Percentiles rank a stretch among this genome's conserved stretches.
Conservation (phyloP, 1,139 yeast species). For the Kodamaea derodonti region DNA sequence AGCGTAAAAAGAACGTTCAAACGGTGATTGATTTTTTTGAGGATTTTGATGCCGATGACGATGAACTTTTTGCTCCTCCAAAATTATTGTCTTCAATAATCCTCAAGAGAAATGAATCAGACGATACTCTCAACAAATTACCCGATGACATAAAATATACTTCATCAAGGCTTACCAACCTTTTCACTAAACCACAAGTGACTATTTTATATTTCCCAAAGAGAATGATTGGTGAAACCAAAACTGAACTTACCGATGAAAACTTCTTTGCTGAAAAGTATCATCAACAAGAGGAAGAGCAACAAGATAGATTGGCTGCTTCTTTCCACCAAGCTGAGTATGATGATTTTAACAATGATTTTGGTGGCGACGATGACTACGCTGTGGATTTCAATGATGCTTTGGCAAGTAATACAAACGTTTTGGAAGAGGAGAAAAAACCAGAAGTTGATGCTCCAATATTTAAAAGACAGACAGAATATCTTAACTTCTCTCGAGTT, state of each 20-base stretch:
- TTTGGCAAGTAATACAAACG: slow-evolving; percentile 23
- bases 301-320: slow-evolving; percentile 34
- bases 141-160: slow-evolving; percentile 77
- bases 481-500: slow-evolving; percentile 69
- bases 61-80: slow-evolving; percentile 49
- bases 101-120: slow-evolving; percentile 23
- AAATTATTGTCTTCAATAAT: slow-evolving; percentile 24
- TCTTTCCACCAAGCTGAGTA: slow-evolving; percentile 45
- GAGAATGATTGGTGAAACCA: slow-evolving; percentile 9
- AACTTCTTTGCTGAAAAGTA: slow-evolving; percentile 73
- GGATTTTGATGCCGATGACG: slow-evolving; percentile 35
- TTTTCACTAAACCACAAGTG: slow-evolving; percentile 65
- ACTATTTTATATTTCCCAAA: slow-evolving; percentile 32
- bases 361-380: slow-evolving; percentile 34
- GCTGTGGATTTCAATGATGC: slow-evolving; percentile 48
- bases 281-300: slow-evolving; percentile 35
- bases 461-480: slow-evolving; percentile 45
- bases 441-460: slow-evolving; percentile 8
- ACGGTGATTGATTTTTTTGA: slow-evolving; percentile 49
- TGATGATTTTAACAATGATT: slow-evolving; percentile 40
- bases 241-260: slow-evolving; percentile 50
- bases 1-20: slow-evolving; percentile 30
- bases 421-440: slow-evolving; percentile 14
- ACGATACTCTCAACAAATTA: slow-evolving; percentile 41
- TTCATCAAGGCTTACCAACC: slow-evolving; percentile 61